These are phyloP conservation scores for Antitrichia curtipendula DNA, from an alignment of 225 moss, liverwort and hornwort species.

Conservation along the genomic window DNA sequence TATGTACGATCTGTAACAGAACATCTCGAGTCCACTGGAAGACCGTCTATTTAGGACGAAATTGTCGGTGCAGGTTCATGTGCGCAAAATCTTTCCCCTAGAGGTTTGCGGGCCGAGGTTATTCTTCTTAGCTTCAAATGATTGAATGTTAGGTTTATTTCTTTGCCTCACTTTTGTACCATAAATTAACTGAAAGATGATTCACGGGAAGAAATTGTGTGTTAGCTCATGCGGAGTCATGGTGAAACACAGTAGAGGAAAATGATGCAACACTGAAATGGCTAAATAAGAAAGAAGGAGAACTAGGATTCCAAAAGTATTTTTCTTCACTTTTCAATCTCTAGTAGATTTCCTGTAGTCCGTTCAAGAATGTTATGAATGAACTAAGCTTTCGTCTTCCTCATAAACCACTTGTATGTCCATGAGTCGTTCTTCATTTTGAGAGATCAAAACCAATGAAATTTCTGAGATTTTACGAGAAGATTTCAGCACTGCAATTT, in stretches of 20 bases:
- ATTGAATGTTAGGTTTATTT: not conserved
- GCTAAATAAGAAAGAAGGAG: not conserved
- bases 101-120: not conserved
- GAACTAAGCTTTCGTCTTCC: not conserved
- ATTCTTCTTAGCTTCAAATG: not conserved
- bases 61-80: not conserved
- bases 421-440: not conserved
- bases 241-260: not conserved
- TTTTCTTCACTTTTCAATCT: not conserved
- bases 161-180: not conserved
- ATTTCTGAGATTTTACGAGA: not conserved
- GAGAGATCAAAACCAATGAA: not conserved
- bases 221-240: not conserved
- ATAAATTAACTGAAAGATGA: too few species aligned
- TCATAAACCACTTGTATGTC: not conserved
- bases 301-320: not conserved
- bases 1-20: not conserved
- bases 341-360: too few species aligned
- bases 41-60: not conserved
- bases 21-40: too few species aligned
- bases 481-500: not conserved
- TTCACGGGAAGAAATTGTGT: not conserved
- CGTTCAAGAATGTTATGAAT: not conserved
- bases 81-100: too few species aligned
- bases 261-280: not conserved